Base-by-base conservation (phyloP, 2,329 filamentous ascomycete genomes). In the Fusarium redolens region DNA sequence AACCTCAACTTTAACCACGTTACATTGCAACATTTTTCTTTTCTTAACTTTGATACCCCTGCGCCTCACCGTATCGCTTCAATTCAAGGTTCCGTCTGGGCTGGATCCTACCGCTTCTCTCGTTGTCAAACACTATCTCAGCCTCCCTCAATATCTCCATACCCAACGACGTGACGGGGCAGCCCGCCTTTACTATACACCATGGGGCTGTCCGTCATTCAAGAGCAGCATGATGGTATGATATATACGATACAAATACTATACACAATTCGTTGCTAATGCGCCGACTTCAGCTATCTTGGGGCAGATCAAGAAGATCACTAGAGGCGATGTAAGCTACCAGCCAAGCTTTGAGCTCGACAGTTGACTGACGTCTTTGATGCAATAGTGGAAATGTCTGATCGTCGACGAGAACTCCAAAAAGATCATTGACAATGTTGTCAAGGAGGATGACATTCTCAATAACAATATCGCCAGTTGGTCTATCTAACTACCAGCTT, bases 381-480 rank as follows among this genome's bases (percentile, higher is more conserved):
- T 28, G 14, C 25, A 57, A 61, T 74, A 98, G 95, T 99, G 96
- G 96, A 99, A 98, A 89, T 93, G 98, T 75, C 86, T 99, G 76
- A 92, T 99, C 59, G 87, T 98, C 78, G 96, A 99, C 84, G 91
- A 93, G 75, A 88, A 86, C 63, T 95, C 94, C 81, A 92, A 92
- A 81, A 95, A 92, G 82, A 89, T 99, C 77, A 88, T 99, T 77
- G 92, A 97, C 83, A 97, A 96, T 86, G 93, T 94, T 51, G 90
- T 96, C 81, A 96, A 94, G 79, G 93, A 98, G 86, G 96, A 99
- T 89, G 94, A 98, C 79, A 97, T 99, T 75, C 92, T 99, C 84
- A 97, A 97, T 81, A 91, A 95, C 83, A 97, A 97, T 81, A 93
- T 99, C 83, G 96, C 95, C 75, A 97, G 95, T 97, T 88, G 81